Evolutionary conservation across 208 protist genomes (phyloP), one percentile per base, ranked within the genome.

Genomic region (Wallacemonas rigidus): DNA sequence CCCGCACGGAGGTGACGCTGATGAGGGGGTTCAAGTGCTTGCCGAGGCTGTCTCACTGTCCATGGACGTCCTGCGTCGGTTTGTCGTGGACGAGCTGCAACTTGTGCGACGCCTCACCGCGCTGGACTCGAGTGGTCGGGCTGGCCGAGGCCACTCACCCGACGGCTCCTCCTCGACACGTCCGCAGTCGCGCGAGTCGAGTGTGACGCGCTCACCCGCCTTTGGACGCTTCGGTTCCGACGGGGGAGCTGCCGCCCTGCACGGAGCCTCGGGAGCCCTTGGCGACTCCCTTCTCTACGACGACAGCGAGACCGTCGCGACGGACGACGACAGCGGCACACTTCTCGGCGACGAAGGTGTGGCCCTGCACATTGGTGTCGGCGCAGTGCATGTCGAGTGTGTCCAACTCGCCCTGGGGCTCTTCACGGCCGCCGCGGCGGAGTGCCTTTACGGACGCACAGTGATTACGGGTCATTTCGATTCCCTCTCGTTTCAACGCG

Each of bases 321-420:
- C 79, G 11, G 43, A 48, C 6, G 81, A 87, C 12, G 78, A 83
- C 35, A 54, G 64, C 35, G 69, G 56, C 69, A 77, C 77, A 1
- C 48, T 71, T 39, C 44, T 58, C 1, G 74, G 71, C 26, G 84
- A 68, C 41, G 41, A 41, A 3, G 55, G 3, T 6, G 36, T 53
- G 4, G 71, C 75, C 12, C 67, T 67, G 8, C 45, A 63, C 9
- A 43, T 56, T 14, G 77, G 78, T 8, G 38, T 79, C 61, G 79
- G 84, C 38, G 40, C 72, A 38, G 55, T 85, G 35, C 86, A 91
- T 61, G 48, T 90, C 7, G 85, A 91, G 9, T 86, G 72, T 48
- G 78, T 86, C 43, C 86, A 94, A 63, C 75, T 94, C 6, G 79
- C 89, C 12, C 76, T 89, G 41, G 73, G 26, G 9, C 85, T 91